A percentile compares a stretch with the other conserved stretches of the same genome.
Conservation (phyloP, 306 rosid genomes). For the Quillaja saponaria region DNA sequence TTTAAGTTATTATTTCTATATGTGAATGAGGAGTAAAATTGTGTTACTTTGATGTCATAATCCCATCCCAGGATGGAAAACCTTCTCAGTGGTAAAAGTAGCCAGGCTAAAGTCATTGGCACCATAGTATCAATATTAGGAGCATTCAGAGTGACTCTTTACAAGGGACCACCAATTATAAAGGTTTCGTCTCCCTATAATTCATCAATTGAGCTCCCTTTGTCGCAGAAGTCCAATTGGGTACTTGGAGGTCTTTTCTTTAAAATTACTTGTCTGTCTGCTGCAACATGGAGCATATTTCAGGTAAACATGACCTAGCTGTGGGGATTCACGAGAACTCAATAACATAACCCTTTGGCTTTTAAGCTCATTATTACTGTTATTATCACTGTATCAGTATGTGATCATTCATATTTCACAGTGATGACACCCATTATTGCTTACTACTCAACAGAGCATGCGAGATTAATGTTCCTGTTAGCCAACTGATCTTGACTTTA, state of each 20-base stretch:
- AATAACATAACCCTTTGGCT: background rate
- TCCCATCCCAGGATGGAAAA: conserved; percentile 44
- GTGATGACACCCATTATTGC: too few species aligned
- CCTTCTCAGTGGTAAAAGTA: conserved; percentile 27
- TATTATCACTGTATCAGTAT: too few species aligned
- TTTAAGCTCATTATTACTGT: background rate
- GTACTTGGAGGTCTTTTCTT: conserved; percentile 41
- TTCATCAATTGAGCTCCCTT: background rate
- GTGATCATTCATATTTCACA: too few species aligned
- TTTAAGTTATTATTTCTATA: too few species aligned
- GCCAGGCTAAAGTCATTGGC: conserved; percentile 48
- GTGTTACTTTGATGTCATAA: too few species aligned
- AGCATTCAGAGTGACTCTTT: conserved; percentile 43
- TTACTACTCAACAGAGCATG: too few species aligned
- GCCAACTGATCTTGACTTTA: background rate
- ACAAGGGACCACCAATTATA: conserved; percentile 40
- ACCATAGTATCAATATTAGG: conserved; percentile 48
- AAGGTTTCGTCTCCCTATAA: conserved; percentile 11
- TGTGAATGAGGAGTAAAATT: too few species aligned
- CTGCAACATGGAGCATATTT: conserved; percentile 42
- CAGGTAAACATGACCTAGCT: conserved; percentile 34
- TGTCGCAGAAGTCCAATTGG: conserved; percentile 33
- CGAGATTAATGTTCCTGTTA: too few species aligned
- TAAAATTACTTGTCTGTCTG: conserved; percentile 28
- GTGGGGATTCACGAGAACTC: background rate